Evolutionary conservation across 495 filamentous ascomycete genomes (phyloP).

Genomic region (Podospora bellae-mahoneyi): DNA sequence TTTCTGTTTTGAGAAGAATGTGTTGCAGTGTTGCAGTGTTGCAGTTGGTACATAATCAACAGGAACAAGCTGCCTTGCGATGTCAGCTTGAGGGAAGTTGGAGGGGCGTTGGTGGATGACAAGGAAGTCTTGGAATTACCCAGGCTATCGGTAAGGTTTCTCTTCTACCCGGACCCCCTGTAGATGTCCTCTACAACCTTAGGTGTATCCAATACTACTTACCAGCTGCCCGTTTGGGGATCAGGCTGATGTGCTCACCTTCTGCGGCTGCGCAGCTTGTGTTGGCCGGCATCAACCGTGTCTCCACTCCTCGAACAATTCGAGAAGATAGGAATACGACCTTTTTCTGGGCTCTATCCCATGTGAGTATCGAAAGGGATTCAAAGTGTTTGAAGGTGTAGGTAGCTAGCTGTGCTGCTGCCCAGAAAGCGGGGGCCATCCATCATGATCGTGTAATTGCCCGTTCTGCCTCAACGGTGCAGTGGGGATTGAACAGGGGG

Average conservation of each 20-base stretch:
- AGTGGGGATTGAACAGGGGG: background rate
- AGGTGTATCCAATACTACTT: background rate
- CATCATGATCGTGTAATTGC: constrained; percentile 5
- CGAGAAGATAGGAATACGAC: background rate
- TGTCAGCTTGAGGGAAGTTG: constrained; percentile 8
- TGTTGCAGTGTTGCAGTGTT: background rate
- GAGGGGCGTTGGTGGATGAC: constrained; percentile 6
- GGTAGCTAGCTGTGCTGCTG: background rate
- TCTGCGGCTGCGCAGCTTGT: background rate
- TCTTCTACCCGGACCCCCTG: background rate
- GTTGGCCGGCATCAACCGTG: background rate
- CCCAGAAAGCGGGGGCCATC: too few relatives aligned
- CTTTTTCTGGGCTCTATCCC: too few relatives aligned
- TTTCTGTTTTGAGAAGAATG: background rate
- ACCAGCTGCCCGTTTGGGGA: constrained; percentile 9
- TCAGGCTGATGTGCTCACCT: background rate
- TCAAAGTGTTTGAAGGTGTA: background rate
- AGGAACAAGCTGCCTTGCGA: constrained; percentile 1
- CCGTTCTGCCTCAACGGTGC: constrained; percentile 8
- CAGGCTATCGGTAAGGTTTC: constrained; percentile 8
- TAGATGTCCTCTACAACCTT: background rate
- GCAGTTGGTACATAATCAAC: background rate
- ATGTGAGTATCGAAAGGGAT: too few relatives aligned
- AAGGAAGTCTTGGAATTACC: constrained; percentile 3
- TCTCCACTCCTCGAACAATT: background rate